Base-by-base conservation (phyloP, 208 protist genomes). In the Leishmania aethiopica region DNA sequence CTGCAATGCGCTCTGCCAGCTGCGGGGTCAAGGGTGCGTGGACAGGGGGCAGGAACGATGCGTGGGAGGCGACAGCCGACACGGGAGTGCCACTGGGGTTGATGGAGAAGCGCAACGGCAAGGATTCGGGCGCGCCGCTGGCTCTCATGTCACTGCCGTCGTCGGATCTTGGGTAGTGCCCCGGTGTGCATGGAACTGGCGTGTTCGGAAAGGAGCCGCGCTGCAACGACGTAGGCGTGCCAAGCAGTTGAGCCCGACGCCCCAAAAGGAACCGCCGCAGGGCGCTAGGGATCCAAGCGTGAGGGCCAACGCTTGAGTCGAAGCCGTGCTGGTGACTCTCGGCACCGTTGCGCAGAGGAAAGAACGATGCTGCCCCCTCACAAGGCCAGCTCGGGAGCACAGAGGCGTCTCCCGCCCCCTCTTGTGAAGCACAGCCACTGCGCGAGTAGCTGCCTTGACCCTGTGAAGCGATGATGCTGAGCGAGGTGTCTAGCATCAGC, bases 1-100 rank as follows among this genome's bases (percentile, higher is more conserved):
- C 85, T 72, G 85, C 72, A 62, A 89, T 82, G 42, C 83, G 76
- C 64, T 79, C 83, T 72, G 81, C 62, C 77, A 72, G 70, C 70
- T 84, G 81, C 40, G 59, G 76, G 7, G 81, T 84, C 25, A 84
- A 42, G 0, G 76, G 76, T 5, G 81, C 57, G 13, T 53, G 60
- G 13, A 53, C 37, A 3, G 77, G 32, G 0, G 25, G n/a, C 3
- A 40, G 77, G 40, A 77, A 66, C 11, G 60, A 55, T n/a, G 35
- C 49, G 2, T 47, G 70, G 15, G 45, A 62, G 73, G 73, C 15
- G 13, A 53, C 45, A 32, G 32, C 67, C 3, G 74, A 55, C 32
- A 28, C 59, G 51, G 75, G 73, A 25, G 75, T 57, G 8, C 19
- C 28, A 5, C 59, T 28, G 70, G 25, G 7, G 70, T 49, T 15